Evolutionary conservation across 345 rosid species (phyloP), one percentile per base, ranked within the genome.

Genomic region (Acer negundo): DNA sequence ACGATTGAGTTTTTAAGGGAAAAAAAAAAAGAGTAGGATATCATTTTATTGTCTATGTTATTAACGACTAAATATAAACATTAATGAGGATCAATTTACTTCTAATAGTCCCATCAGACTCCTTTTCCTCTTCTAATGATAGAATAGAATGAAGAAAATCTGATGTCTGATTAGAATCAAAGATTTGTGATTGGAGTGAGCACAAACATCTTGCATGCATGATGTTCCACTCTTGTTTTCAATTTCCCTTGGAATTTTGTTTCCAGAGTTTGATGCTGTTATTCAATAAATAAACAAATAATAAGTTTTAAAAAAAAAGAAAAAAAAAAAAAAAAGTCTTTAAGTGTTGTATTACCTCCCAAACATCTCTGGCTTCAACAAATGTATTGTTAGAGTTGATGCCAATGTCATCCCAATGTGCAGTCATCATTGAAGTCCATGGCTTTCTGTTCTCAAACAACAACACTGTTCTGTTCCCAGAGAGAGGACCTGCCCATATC

Each of bases 401-500:
- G 23, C 76, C 76, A 40, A 42, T 40, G 24, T 73, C 67, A 2
- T 72, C 77, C 80, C 83, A 77, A 20, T 67, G 75, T 9, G 77
- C 80, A 7, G 78, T 76, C 66, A 72, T 47, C 20, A 31, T 20
- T 0, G 83, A 71, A 24, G 15, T 58, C 47, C 20, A 35, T 6
- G 73, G n/a, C 63, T 76, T 80, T 61, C 63, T 62, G 31, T 68
- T 80, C 67, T 65, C 77, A 24, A 72, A 38, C 0, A 76, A 69
- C 17, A 72, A 4, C 3, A 80, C 80, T 44, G 47, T 67, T n/a
- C 70, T 76, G 3, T 71, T 61, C 13, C 74, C 66, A 1, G 58
- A 66, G 15, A 76, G 83, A 31, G 77, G 80, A 55, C 77, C 77
- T n/a, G 77, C 79, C 79, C 79, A 71, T 28, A 80, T 80, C 83